A percentile compares a stretch with the other conserved stretches of the same genome.
These are phyloP conservation scores for Mrakia blollopis DNA, from an alignment of 768 basidiomycete species.

Conservation along the genomic window DNA sequence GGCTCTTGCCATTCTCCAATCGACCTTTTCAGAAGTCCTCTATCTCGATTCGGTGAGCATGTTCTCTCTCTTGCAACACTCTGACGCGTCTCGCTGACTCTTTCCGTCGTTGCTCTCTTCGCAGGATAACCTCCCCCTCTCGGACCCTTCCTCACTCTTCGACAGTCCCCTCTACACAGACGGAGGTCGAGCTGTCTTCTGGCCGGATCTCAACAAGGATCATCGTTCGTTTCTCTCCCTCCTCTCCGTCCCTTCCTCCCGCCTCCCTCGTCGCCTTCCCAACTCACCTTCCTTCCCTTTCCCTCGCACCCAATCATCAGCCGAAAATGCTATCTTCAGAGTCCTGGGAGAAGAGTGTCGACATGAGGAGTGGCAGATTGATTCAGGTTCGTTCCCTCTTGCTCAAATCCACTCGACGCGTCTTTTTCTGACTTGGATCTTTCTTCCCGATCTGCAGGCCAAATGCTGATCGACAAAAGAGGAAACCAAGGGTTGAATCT, in stretches of 20 bases:
- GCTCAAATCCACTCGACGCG: background rate
- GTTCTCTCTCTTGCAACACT: background rate
- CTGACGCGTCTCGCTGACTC: background rate
- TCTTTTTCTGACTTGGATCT: background rate
- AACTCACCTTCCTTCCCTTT: background rate
- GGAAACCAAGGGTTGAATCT: constrained; percentile 47
- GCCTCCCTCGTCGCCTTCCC: background rate
- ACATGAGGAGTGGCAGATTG: constrained; percentile 46
- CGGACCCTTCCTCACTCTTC: constrained; percentile 47
- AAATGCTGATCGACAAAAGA: constrained; percentile 48
- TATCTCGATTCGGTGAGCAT: constrained; percentile 44
- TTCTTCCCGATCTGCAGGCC: constrained; percentile 35
- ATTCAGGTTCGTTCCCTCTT: constrained; percentile 37
- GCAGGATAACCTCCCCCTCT: constrained; percentile 46
- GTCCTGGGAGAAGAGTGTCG: constrained; percentile 43
- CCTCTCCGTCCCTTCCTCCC: background rate
- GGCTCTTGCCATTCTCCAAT: constrained; percentile 43
- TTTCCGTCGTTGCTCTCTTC: constrained; percentile 3
- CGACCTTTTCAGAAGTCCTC: constrained; percentile 45
- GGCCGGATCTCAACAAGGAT: constrained; percentile 48
- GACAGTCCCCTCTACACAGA: constrained; percentile 40
- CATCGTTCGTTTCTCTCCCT: constrained; percentile 25
- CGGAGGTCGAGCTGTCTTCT: constrained; percentile 45
- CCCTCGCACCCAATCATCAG: constrained; percentile 32
- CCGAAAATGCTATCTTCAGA: constrained; percentile 49